A percentile compares a stretch with the other conserved stretches of the same genome.
These are phyloP conservation scores for Hansenula lynferdii DNA, from an alignment of 1,139 yeast species.

Conservation along the genomic window DNA sequence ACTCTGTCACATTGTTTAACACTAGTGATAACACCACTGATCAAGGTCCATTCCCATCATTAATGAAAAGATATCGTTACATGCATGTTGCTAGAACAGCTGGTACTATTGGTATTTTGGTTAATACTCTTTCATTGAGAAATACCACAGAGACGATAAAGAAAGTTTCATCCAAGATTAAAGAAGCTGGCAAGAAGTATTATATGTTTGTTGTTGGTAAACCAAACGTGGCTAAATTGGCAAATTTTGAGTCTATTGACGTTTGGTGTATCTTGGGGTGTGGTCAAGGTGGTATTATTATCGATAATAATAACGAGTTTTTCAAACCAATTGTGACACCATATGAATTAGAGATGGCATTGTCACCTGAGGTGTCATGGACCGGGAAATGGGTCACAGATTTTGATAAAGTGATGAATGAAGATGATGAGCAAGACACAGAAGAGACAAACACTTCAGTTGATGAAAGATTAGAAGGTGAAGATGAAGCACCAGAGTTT, in stretches of 20 bases:
- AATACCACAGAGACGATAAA: constrained; percentile 64
- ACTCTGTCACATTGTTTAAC: constrained; percentile 45
- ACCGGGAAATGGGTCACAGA: constrained; percentile 92
- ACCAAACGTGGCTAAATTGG: constrained; percentile 96
- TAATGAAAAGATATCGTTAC: constrained; percentile 77
- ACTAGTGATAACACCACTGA: constrained; percentile 28
- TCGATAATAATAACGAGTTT: constrained; percentile 74
- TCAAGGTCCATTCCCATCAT: constrained; percentile 66
- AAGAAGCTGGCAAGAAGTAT: constrained; percentile 80
- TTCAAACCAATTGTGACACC: constrained; percentile 93
- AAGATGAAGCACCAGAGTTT: constrained; percentile 75
- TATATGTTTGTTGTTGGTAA: constrained; percentile 96
- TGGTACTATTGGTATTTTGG: constrained; percentile 85
- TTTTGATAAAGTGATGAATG: constrained; percentile 37
- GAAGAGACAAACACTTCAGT: constrained; percentile 8
- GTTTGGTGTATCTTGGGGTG: constrained; percentile 95
- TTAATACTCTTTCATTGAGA: constrained; percentile 78
- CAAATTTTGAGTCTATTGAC: constrained; percentile 89
- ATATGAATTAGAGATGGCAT: constrained; percentile 78
- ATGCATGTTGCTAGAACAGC: constrained; percentile 91
- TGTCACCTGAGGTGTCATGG: constrained; percentile 75
- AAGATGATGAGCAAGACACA: constrained; percentile 19
- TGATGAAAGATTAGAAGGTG: constrained; percentile 28
- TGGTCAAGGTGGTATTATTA: constrained; percentile 86
- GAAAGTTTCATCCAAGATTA: constrained; percentile 54